Percentiles rank a stretch among this genome's conserved stretches.
Conservation (phyloP, 768 basidiomycete genomes). For the Chlorophyllum brunneum region DNA sequence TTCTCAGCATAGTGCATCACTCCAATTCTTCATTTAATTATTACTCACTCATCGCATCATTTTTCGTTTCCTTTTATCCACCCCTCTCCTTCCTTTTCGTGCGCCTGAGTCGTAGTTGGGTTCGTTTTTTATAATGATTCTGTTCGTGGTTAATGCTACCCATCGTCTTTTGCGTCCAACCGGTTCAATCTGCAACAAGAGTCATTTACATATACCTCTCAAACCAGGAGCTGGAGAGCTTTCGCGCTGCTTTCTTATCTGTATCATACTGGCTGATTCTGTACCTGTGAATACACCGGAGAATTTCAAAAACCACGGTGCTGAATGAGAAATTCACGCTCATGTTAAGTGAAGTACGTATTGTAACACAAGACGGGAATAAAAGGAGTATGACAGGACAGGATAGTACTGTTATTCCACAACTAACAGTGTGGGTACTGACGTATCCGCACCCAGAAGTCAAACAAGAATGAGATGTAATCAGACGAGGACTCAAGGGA, state of each 20-base stretch:
- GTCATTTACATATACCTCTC: neutral
- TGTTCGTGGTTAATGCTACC: neutral
- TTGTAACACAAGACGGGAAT: neutral
- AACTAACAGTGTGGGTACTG: too few relatives aligned
- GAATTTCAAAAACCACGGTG: too few relatives aligned
- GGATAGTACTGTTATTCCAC: too few relatives aligned
- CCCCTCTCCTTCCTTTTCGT: neutral
- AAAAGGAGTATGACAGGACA: too few relatives aligned
- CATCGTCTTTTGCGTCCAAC: neutral
- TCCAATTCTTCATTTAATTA: neutral
- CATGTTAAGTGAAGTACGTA: neutral
- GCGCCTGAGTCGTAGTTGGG: neutral
- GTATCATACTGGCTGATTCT: slow-evolving; percentile 3
- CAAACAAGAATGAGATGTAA: too few relatives aligned
- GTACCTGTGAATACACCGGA: neutral
- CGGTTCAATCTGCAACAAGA: neutral
- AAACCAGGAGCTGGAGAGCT: neutral
- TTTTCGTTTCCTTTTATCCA: neutral
- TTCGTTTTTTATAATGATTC: neutral
- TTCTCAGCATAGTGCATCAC: slow-evolving; percentile 1
- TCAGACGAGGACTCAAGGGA: neutral
- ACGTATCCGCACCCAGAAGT: too few relatives aligned
- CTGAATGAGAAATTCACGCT: too few relatives aligned
- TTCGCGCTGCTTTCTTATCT: neutral
- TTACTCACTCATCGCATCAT: neutral